phyloP scores from a whole-genome alignment of 257 asterid genomes.

The Solanum megistacrolobum region DNA sequence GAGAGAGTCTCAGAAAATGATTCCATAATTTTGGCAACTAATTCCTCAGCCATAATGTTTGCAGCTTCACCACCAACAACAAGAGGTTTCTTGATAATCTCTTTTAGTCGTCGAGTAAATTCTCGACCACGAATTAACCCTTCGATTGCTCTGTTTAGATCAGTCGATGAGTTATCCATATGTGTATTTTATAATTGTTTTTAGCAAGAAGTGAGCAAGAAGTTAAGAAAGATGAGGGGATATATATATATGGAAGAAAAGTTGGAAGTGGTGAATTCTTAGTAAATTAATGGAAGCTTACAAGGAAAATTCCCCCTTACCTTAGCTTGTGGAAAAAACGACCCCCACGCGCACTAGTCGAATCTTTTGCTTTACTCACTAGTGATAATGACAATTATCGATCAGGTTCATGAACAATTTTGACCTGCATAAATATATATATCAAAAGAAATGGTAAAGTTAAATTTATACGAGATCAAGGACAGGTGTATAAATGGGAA shows the following conservation, averaged over 20 bases:
- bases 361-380: background rate
- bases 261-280: background rate
- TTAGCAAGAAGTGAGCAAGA: background rate
- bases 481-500: too few species aligned
- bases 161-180: background rate
- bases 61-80: background rate
- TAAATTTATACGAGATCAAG: too few species aligned
- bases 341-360: slow-evolving; percentile 7
- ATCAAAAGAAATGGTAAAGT: background rate
- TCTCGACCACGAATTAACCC: slow-evolving; percentile 42
- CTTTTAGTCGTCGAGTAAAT: slow-evolving; percentile 26
- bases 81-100: slow-evolving; percentile 4
- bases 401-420: background rate
- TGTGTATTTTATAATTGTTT: background rate
- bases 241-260: background rate
- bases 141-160: slow-evolving; percentile 15
- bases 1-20: slow-evolving; percentile 30
- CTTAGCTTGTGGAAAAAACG: background rate
- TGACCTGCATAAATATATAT: background rate
- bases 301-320: background rate
- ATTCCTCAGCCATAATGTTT: slow-evolving; percentile 2
- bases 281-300: slow-evolving; percentile 4
- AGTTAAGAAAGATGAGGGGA: background rate
- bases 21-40: slow-evolving; percentile 26
- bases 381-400: background rate